Base-by-base conservation (phyloP, 257 asterid genomes). In the Solanum raphanifolium region DNA sequence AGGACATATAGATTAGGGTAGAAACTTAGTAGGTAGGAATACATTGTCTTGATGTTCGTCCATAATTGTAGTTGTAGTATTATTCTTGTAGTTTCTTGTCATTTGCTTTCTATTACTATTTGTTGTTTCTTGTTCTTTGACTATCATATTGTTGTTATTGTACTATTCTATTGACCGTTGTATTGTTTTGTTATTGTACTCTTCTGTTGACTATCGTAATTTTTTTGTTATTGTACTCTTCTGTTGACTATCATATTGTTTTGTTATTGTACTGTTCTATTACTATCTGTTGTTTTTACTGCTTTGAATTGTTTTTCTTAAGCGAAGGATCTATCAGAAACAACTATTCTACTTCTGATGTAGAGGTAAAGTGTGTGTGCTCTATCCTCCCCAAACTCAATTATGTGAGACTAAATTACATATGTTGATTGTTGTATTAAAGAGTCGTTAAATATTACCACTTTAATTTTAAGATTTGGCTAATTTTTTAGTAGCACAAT, bases 361-460 rank as follows among this genome's bases (percentile, higher is more conserved):
- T 8, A 58, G 27, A 21, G 29, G 13, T 60, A 60, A 9, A 23
- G 0, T 8, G 0, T 23, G 6, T 0, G 0, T 9, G 0, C 29
- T 21, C 0, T 9, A 60, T 10, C 1, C 6, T 23, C 2, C 6
- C 1, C 11, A 55, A 60, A 23, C 1, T 18, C 5, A 0, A 23
- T 60, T 60, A 8, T 4, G 3, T 60, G 29, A 21, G 3, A 55
- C 27, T 0, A 8, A 23, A 23, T 0, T 2, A 0, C 1, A 0
- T 0, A 9, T 60, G 13, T 60, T 60, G 5, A 3, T 21, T 0
- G 68, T 23, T 62, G 7, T 62, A 62, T 62, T 62, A 23, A 21
- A 60, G 69, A 9, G 69, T 60, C 3, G 13, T 23, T 60, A 62
- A 23, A 62, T 9, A 23, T 62, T 23, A 1, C 7, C 3, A 9